Conservation (phyloP, 2,329 filamentous ascomycete genomes). For the Colletotrichum sp. region DNA sequence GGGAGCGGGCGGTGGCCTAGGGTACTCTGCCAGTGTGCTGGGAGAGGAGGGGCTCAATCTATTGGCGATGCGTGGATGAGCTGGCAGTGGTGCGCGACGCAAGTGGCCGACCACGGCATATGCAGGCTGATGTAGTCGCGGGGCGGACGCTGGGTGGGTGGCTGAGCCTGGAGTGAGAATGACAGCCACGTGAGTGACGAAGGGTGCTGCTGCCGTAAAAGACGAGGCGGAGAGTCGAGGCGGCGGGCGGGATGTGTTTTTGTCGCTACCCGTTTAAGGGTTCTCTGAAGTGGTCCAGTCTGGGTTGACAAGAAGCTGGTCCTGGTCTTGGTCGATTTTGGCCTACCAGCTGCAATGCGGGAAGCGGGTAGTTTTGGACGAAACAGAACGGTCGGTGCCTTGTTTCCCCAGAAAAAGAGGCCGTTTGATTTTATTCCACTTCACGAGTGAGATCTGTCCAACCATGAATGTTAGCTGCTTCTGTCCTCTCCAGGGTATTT, state of each 20-base stretch:
- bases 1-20: conserved; percentile 45
- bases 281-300: background rate
- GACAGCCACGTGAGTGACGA: conserved; percentile 50
- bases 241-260: background rate
- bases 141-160: conserved; percentile 36
- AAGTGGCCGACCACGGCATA: conserved; percentile 61
- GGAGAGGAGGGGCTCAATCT: conserved; percentile 55
- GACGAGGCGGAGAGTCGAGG: background rate
- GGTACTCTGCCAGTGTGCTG: conserved; percentile 48
- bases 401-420: conserved; percentile 33
- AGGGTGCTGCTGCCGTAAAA: conserved; percentile 3
- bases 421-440: conserved; percentile 31
- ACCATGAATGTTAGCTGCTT: conserved; percentile 44
- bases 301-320: background rate
- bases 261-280: conserved; percentile 1
- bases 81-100: conserved; percentile 61
- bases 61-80: conserved; percentile 66
- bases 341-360: conserved; percentile 31
- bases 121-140: conserved; percentile 61
- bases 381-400: conserved; percentile 34
- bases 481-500: conserved; percentile 34
- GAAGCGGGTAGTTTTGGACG: conserved; percentile 34
- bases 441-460: conserved; percentile 40
- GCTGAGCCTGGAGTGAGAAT: conserved; percentile 39
- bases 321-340: conserved; percentile 2